Percentiles rank a stretch among this genome's conserved stretches.
Evolutionary conservation across 2,329 filamentous ascomycete species (phyloP).

Genomic region (Diaporthe sp.): DNA sequence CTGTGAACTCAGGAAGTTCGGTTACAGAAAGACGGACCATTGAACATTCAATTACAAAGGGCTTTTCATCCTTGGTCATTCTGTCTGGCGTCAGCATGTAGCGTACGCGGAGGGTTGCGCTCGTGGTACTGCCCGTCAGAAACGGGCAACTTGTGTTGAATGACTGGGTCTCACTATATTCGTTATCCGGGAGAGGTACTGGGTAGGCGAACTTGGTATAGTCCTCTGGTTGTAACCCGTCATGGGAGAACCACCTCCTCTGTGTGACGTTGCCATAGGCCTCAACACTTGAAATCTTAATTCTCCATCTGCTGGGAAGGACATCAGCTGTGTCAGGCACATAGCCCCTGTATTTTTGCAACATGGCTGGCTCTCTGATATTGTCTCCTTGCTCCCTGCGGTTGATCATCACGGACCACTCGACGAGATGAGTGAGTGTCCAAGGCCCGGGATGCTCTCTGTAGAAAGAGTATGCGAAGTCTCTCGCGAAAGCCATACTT

Average conservation of each 20-base stretch:
- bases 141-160: not conserved
- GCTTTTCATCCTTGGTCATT: not conserved
- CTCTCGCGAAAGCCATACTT: not conserved
- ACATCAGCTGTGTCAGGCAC: not conserved
- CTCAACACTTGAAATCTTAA: not conserved
- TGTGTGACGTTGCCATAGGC: not conserved
- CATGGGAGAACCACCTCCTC: not conserved
- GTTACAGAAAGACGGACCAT: not conserved
- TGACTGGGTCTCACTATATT: not conserved
- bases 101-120: not conserved
- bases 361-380: not conserved
- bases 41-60: rapidly evolving
- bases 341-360: not conserved
- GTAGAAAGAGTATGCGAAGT: not conserved
- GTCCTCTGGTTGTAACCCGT: not conserved
- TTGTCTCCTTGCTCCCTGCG: not conserved
- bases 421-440: not conserved
- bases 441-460: not conserved
- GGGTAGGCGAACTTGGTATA: not conserved
- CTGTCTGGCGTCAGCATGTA: not conserved
- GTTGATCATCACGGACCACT: not conserved
- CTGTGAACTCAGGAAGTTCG: not conserved
- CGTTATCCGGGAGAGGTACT: not conserved
- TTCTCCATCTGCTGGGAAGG: not conserved
- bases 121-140: not conserved